phyloP scores from a whole-genome alignment of 2,329 filamentous ascomycete species.

The Pyrenochaeta sp. region DNA sequence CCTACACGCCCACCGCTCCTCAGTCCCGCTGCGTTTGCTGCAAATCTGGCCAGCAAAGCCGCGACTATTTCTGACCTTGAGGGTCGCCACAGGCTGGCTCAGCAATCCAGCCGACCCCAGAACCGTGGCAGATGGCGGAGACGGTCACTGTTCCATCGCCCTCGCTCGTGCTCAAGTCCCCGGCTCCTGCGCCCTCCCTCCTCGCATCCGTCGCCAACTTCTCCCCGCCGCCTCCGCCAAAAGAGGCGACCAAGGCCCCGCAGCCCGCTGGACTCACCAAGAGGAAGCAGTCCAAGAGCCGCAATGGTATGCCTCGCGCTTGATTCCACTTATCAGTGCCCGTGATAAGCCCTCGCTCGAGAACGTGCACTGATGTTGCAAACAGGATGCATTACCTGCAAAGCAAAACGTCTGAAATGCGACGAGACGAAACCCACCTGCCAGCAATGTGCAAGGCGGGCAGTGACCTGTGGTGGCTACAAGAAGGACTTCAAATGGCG shows the following conservation, averaged over 20 bases:
- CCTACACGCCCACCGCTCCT: conserved; percentile 12
- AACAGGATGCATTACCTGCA: conserved; percentile 75
- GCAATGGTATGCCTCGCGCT: conserved; percentile 76
- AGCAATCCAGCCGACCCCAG: conserved; percentile 13
- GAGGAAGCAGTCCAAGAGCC: conserved; percentile 77
- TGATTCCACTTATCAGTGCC: not conserved
- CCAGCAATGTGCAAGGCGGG: conserved; percentile 70
- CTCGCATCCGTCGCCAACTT: conserved; percentile 26
- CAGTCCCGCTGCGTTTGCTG: conserved; percentile 1
- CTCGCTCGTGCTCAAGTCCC: conserved; percentile 14
- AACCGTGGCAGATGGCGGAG: conserved; percentile 55
- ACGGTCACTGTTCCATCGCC: conserved; percentile 67
- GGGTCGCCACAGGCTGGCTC: conserved; percentile 22
- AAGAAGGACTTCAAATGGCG: conserved; percentile 80
- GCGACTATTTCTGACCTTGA: conserved; percentile 7
- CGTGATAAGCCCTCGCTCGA: conserved; percentile 7
- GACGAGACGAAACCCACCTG: conserved; percentile 75
- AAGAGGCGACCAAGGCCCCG: conserved; percentile 27
- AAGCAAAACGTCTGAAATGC: conserved; percentile 75
- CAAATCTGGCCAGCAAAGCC: conserved; percentile 3
- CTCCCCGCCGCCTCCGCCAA: conserved; percentile 30
- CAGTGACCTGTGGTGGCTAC: conserved; percentile 73
- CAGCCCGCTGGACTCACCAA: conserved; percentile 58
- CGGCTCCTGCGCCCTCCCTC: conserved; percentile 14
- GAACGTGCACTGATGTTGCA: conserved; percentile 12